phyloP scores from a whole-genome alignment of 495 filamentous ascomycete species.

The Aspergillus baeticus region DNA sequence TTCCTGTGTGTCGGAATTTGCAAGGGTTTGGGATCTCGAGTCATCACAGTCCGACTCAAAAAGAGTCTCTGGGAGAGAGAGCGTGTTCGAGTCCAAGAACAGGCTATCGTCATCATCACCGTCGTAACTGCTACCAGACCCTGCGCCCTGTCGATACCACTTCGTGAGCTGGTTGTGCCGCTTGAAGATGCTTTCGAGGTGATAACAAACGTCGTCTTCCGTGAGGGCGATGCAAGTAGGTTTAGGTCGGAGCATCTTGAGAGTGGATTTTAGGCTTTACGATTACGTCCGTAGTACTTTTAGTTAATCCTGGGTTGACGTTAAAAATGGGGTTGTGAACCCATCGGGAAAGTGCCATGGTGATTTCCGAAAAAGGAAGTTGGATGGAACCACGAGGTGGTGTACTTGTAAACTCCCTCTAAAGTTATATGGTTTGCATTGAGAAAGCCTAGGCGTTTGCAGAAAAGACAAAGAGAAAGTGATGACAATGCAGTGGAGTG shows the following conservation, averaged over 20 bases:
- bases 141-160: slow-evolving; percentile 20
- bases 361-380: slow-evolving; percentile 12
- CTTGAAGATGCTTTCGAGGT: slow-evolving; percentile 23
- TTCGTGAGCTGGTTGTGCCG: slow-evolving; percentile 16
- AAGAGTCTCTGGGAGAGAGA: slow-evolving; percentile 3
- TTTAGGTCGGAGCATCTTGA: slow-evolving; percentile 53
- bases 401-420: not conserved
- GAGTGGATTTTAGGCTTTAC: not conserved
- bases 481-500: slow-evolving; percentile 7
- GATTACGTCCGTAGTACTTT: not conserved
- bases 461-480: not conserved
- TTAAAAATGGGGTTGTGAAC: no score
- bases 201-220: slow-evolving; percentile 47
- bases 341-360: not conserved
- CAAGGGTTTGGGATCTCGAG: not conserved
- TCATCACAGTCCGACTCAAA: slow-evolving; percentile 6
- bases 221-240: slow-evolving; percentile 54
- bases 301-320: no score
- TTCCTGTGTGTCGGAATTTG: not conserved
- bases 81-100: slow-evolving; percentile 12
- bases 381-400: not conserved
- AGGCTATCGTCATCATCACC: slow-evolving; percentile 6
- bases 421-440: not conserved
- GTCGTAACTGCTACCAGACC: slow-evolving; percentile 16
- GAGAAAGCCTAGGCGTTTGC: not conserved